Base-by-base conservation (phyloP, 1,139 yeast species). In the Kurtzmaniella quercitrusa region DNA sequence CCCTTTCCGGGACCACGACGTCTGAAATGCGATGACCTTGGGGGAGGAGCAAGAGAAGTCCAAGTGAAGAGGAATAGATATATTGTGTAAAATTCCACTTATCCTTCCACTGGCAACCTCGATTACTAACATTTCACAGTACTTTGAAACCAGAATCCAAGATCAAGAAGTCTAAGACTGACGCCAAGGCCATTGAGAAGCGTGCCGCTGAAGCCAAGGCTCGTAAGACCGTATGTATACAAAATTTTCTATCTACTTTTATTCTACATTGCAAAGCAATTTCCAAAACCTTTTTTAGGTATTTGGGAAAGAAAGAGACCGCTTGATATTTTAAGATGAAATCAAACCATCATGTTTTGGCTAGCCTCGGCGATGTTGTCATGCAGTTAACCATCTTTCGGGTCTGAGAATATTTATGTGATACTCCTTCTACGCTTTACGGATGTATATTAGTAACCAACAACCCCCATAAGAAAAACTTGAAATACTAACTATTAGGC, bases 331-430 rank as follows among this genome's bases (percentile, higher is more conserved):
- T 73, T 70, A 82, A 80, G 88, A 82, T 81, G 88, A 80, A 67
- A 68, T 27, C 31, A 70, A 74, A 74, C 66, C 73, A 68, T 65
- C 64, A 70, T 75, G 70, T 70, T 77, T 79, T 66, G 89, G 81
- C 94, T 85, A 85, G 94, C 88, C 68, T 56, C 61, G 79, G 89
- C 96, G 62, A 85, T 90, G 96, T 69, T 84, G 96, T 88, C 91
- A 70, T 83, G 12, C 81, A 78, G 85, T 85, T 84, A 89, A 90
- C 98, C 97, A 90, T 90, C 98, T 90, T 90, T 90, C 98, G 95
- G 95, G 96, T 75, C 98, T 90, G 97, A 90, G 65, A 63, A 68
- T 54, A 53, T 46, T 12, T 6, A 27, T 27, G 14, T 27, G 31
- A 3, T 27, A 6, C 4, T 27, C 31, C 23, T 21, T n/a, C 23